Conservation (phyloP, 331 rosid genomes). For the Pyracantha coccinea region DNA sequence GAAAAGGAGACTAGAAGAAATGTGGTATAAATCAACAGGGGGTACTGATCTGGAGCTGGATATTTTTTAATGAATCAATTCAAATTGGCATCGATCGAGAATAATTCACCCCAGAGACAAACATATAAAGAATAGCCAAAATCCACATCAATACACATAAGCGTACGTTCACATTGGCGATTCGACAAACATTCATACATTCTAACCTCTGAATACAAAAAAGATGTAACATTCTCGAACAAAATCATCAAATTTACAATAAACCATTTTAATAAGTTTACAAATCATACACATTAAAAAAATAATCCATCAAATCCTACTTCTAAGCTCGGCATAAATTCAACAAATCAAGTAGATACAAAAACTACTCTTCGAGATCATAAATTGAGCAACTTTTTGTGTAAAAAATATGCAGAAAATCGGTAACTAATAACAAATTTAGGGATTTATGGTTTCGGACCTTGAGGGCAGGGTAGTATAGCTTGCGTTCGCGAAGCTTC, state of each 20-base stretch:
- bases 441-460: conserved; percentile 11
- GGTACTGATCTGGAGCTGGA: not conserved
- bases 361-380: not conserved
- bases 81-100: not conserved
- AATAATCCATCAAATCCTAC: not conserved
- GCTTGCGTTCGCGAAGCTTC: conserved; percentile 76
- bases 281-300: not conserved
- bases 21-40: not conserved
- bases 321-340: not conserved
- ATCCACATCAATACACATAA: too few relatives aligned
- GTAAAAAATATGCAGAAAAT: not conserved
- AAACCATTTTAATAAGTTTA: not conserved
- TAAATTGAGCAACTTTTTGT: not conserved
- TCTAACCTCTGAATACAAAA: not conserved
- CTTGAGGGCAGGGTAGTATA: conserved; percentile 78
- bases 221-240: not conserved
- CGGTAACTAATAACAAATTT: not conserved
- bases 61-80: not conserved
- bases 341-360: not conserved
- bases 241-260: not conserved
- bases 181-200: not conserved
- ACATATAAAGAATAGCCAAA: not conserved
- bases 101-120: not conserved
- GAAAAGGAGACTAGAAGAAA: not conserved
- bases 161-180: not conserved